Percentiles rank a stretch among this genome's conserved stretches.
phyloP scores from a whole-genome alignment of 2,329 filamentous ascomycete genomes.

The Diaporthe citri region DNA sequence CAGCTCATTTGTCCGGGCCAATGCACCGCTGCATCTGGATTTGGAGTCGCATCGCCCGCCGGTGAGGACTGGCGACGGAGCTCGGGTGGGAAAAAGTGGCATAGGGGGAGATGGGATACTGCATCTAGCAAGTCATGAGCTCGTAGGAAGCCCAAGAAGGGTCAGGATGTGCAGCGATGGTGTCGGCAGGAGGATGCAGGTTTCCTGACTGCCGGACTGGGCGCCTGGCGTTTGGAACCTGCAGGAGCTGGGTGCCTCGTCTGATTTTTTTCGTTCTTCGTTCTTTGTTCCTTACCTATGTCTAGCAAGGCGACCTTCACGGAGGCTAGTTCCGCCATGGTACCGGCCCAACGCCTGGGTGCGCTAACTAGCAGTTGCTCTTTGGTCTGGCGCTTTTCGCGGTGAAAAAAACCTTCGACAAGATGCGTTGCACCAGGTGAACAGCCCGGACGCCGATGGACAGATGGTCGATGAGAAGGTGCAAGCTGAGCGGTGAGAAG shows the following conservation, averaged over 20 bases:
- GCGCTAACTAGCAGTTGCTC: constrained; percentile 9
- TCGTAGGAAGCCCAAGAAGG: constrained; percentile 20
- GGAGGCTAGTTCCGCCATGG: constrained; percentile 50
- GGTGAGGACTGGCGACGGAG: constrained; percentile 26
- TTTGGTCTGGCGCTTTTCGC: constrained; percentile 13
- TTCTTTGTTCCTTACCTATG: constrained; percentile 61
- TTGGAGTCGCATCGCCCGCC: constrained; percentile 18
- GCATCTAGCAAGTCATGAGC: constrained; percentile 38
- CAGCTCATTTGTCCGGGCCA: constrained; percentile 55
- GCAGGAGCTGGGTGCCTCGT: constrained; percentile 22
- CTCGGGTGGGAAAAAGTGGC: constrained; percentile 11
- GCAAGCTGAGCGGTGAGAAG: constrained; percentile 25
- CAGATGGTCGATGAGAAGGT: background rate
- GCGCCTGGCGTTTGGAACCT: background rate
- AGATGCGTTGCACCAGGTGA: constrained; percentile 8
- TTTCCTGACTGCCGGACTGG: constrained; percentile 24
- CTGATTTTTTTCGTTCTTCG: background rate
- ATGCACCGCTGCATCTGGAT: constrained; percentile 46
- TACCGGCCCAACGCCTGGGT: constrained; percentile 28
- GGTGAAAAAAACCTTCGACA: background rate
- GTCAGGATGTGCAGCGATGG: constrained; percentile 30
- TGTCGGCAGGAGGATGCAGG: constrained; percentile 4
- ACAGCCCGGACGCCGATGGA: constrained; percentile 15
- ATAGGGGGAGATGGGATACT: background rate
- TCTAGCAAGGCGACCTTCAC: constrained; percentile 67